A percentile compares a stretch with the other conserved stretches of the same genome.
Evolutionary conservation across 2,329 filamentous ascomycete genomes (phyloP).

Genomic region (Amauroascus niger): DNA sequence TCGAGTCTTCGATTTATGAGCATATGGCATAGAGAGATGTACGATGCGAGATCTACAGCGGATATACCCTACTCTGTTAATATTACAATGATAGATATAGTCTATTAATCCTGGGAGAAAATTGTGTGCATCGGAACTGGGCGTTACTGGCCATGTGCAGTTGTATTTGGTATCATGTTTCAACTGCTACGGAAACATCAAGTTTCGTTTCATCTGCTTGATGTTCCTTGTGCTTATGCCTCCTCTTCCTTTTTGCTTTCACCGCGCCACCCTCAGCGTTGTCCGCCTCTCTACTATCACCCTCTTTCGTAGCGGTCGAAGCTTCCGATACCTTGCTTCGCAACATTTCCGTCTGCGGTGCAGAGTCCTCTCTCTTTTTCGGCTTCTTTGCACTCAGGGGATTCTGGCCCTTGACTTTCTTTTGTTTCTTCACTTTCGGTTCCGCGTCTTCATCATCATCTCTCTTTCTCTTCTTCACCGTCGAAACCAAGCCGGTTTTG

Average conservation of each 20-base stretch:
- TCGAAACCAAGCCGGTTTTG: slow-evolving; percentile 32
- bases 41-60: slow-evolving; percentile 2
- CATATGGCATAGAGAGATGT: not conserved
- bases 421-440: slow-evolving; percentile 28
- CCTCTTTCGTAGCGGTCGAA: not conserved
- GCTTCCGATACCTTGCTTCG: not conserved
- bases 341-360: slow-evolving; percentile 8
- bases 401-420: slow-evolving; percentile 39
- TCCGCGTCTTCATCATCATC: slow-evolving; percentile 20
- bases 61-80: slow-evolving; percentile 13
- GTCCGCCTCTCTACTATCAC: not conserved
- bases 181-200: slow-evolving; percentile 8
- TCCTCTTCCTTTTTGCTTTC: slow-evolving; percentile 20
- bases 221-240: slow-evolving; percentile 16
- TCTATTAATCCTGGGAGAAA: not conserved
- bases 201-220: slow-evolving; percentile 1
- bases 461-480: slow-evolving; percentile 28
- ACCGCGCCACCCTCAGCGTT: slow-evolving; percentile 5
- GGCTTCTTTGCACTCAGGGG: slow-evolving; percentile 42
- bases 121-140: not conserved
- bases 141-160: not conserved
- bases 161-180: slow-evolving; percentile 12
- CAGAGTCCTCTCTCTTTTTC: slow-evolving; percentile 28
- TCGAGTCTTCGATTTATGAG: not conserved
- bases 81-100: not conserved